Base-by-base conservation (phyloP, 2,329 filamentous ascomycete genomes). In the Beauveria varroae region DNA sequence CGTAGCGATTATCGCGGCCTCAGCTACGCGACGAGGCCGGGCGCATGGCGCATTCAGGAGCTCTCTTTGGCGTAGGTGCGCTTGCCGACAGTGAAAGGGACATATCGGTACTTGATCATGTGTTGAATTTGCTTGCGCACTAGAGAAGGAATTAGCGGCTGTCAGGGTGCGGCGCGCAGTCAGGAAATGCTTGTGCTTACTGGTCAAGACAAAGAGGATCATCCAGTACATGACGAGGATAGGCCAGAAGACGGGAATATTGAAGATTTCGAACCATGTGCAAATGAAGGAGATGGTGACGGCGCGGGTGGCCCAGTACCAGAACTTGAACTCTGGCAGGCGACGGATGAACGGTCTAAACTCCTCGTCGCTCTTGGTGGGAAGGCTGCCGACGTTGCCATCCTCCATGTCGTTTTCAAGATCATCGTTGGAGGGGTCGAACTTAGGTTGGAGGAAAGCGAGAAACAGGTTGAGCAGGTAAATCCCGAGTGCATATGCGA, bases 81-180 rank as follows among this genome's bases (percentile, higher is more conserved):
- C 85, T 97, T 97, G 76, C 93, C 93, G 67, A 96, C 86, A 46
- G 90, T 88, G 79, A 97, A 96, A 46, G 93, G 92, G 34, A 96
- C 92, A 73, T 96, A 99, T 78, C 93, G 91, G 81, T 98, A 99
- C 81, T 98, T 99, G 84, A 99, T 93, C 95, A 99, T 99, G 79
- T 98, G 95, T 80, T 99, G 95, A 69, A 99, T 99, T 79, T 99
- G 95, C 81, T 95, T 91, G 77, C 95, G 87, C 95, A 99, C 92
- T 96, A 68, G 34, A n/a, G 49, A 41, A 8, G 24, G 2, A 57
- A 44, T 62, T 60, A 63, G 65, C 55, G 62, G 24, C 30, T 37
- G 8, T 9, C n/a, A 26, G 12, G 22, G 7, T 60, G 40, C 56
- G 37, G 46, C 37, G 20, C 34, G 58, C 57, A 44, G 12, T 20